phyloP scores from a whole-genome alignment of 192 early-diverging fungal genomes.

The Backusella westeae region DNA sequence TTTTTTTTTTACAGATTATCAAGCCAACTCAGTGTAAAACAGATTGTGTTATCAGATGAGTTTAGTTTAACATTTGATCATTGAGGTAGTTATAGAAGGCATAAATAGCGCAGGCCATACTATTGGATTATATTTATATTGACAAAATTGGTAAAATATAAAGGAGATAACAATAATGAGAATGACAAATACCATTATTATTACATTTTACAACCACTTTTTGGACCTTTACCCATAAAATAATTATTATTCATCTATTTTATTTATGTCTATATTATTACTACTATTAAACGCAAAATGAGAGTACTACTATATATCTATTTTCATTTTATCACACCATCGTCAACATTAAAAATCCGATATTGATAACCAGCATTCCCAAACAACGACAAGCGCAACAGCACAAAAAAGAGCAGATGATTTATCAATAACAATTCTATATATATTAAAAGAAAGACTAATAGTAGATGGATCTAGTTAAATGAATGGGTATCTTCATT shows the following conservation, averaged over 20 bases:
- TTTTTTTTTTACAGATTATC: slow-evolving; percentile 76
- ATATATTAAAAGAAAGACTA: slow-evolving; percentile 48
- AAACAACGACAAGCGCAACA: neutral
- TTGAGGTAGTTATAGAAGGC: neutral
- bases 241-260: neutral
- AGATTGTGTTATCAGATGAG: slow-evolving; percentile 86
- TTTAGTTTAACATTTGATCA: slow-evolving; percentile 57
- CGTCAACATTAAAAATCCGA: neutral
- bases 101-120: neutral
- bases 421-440: neutral
- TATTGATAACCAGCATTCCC: neutral
- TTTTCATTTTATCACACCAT: neutral
- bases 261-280: neutral
- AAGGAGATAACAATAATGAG: neutral
- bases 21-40: slow-evolving; percentile 86
- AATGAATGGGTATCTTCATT: slow-evolving; percentile 64
- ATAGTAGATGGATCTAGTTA: slow-evolving; percentile 41
- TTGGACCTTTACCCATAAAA: no score
- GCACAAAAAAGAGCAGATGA: neutral
- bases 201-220: no score
- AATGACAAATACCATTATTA: neutral
- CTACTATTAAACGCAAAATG: neutral
- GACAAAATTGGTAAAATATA: neutral
- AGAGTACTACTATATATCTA: neutral
- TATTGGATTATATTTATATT: neutral